Conservation (phyloP, 1,139 yeast species). For the Casaregolazyma lundiana region DNA sequence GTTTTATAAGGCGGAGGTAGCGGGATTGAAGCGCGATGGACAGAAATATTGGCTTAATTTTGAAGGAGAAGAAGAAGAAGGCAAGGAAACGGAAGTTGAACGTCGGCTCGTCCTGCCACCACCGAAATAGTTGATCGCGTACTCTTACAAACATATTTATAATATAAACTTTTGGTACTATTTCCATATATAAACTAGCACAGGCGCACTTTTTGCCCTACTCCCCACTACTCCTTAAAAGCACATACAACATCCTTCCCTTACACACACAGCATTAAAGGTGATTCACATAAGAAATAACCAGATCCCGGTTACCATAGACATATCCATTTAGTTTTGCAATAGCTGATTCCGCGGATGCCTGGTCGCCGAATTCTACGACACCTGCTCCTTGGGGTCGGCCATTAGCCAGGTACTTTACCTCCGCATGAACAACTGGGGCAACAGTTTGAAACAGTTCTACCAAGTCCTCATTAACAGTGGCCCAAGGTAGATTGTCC, state of each 20-base stretch:
- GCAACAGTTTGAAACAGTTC: conserved; percentile 89
- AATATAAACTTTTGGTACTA: neutral
- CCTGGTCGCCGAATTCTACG: conserved; percentile 66
- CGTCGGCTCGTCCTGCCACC: conserved; percentile 71
- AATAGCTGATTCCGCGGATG: conserved; percentile 70
- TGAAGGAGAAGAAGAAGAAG: conserved; percentile 97
- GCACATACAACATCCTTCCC: neutral
- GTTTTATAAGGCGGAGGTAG: conserved; percentile 90
- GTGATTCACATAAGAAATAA: conserved; percentile 51
- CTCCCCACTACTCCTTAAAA: neutral
- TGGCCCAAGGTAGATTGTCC: conserved; percentile 81
- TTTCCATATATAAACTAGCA: neutral
- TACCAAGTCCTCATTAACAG: conserved; percentile 75
- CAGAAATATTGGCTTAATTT: conserved; percentile 69
- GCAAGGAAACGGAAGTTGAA: conserved; percentile 91
- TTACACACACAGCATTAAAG: conserved; percentile 22
- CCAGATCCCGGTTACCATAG: conserved; percentile 76
- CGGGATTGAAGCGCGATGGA: conserved; percentile 71
- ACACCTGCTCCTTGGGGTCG: conserved; percentile 81
- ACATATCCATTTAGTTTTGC: conserved; percentile 69
- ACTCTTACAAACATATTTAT: conserved; percentile 3
- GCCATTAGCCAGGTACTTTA: conserved; percentile 61
- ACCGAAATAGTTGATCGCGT: conserved; percentile 16
- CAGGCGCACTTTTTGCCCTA: neutral
- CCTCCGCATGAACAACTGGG: conserved; percentile 68